A percentile compares a stretch with the other conserved stretches of the same genome.
These are phyloP conservation scores for Cordyceps cateniannulata DNA, from an alignment of 2,329 filamentous ascomycete genomes.

Conservation along the genomic window DNA sequence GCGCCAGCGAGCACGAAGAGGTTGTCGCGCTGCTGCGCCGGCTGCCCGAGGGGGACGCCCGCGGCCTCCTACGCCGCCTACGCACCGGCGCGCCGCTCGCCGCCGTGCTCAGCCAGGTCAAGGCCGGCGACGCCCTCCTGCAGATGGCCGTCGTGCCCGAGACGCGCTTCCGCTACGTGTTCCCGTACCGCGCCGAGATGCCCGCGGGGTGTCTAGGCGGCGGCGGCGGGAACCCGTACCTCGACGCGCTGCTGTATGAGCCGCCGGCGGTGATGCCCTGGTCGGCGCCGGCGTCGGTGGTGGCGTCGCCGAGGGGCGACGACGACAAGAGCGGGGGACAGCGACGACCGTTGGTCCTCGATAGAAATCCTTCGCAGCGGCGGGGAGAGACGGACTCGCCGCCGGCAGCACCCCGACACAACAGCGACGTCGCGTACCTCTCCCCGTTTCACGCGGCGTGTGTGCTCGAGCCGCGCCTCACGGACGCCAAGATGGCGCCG, in stretches of 20 bases:
- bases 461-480: conserved; percentile 25
- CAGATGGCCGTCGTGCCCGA: conserved; percentile 33
- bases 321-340: neutral
- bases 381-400: neutral
- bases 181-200: conserved; percentile 27
- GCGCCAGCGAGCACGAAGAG: conserved; percentile 14
- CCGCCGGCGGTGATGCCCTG: neutral
- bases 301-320: neutral
- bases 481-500: conserved; percentile 12
- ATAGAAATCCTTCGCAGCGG: neutral
- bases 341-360: neutral
- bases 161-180: conserved; percentile 31
- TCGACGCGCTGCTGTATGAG: conserved; percentile 18
- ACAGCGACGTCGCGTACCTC: conserved; percentile 15
- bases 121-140: conserved; percentile 30
- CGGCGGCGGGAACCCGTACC: conserved; percentile 17
- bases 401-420: neutral
- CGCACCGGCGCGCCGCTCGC: conserved; percentile 26
- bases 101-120: conserved; percentile 28
- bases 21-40: conserved; percentile 10
- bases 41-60: conserved; percentile 22
- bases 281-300: no score
- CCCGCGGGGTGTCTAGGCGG: conserved; percentile 11
- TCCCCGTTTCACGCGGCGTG: conserved; percentile 26
- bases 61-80: conserved; percentile 28